Percentiles rank a stretch among this genome's conserved stretches.
Evolutionary conservation across 139 green algal genomes (phyloP).

Genomic region (Desmodesmus armatus): DNA sequence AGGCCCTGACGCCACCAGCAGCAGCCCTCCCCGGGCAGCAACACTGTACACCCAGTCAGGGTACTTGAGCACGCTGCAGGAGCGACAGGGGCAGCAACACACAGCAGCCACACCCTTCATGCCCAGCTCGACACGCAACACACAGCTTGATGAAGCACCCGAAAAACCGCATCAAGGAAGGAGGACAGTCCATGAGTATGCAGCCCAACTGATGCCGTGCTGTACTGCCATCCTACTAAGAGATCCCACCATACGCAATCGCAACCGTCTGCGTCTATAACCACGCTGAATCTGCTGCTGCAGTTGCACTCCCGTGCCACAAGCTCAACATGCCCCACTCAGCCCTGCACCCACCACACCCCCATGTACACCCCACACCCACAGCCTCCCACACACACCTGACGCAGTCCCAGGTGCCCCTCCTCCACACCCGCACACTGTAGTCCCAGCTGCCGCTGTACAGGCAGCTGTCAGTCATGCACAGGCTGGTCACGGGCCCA

Average conservation of each 20-base stretch:
- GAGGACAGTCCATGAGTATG: no score
- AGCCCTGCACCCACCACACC: no score
- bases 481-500: slow-evolving; percentile 70
- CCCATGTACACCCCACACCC: no score
- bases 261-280: no score
- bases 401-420: slow-evolving; percentile 28
- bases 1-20: slow-evolving; percentile 60
- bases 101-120: not conserved
- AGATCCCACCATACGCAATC: no score
- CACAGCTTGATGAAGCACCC: not conserved
- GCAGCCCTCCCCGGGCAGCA: slow-evolving; percentile 44
- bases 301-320: not conserved
- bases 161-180: not conserved
- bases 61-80: slow-evolving; percentile 60
- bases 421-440: slow-evolving; percentile 65
- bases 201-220: no score
- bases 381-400: slow-evolving; percentile 7
- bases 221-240: no score
- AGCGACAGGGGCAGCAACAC: not conserved
- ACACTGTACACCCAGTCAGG: slow-evolving; percentile 75
- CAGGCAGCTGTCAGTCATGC: slow-evolving; percentile 49
- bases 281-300: no score
- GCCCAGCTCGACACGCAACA: not conserved
- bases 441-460: slow-evolving; percentile 55
- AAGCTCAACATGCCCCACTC: no score